Conservation (phyloP, 2,329 filamentous ascomycete genomes). For the Fusarium sp. region DNA sequence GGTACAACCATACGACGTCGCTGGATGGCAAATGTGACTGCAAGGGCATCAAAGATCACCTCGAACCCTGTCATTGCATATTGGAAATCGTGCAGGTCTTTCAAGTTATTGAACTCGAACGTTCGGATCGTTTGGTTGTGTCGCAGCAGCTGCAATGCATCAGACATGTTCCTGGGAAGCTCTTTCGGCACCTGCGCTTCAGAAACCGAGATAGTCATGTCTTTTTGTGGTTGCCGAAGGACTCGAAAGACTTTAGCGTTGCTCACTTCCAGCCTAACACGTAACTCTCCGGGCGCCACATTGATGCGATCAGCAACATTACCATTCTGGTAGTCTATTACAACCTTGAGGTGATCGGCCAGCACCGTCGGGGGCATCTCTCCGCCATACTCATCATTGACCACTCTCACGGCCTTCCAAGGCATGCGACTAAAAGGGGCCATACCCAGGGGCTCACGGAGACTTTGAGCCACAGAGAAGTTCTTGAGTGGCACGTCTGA, state of each 20-base stretch:
- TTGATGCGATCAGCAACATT: conserved; percentile 87
- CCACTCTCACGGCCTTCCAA: conserved; percentile 75
- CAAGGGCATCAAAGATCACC: conserved; percentile 78
- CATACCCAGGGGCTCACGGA: conserved; percentile 60
- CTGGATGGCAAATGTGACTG: conserved; percentile 80
- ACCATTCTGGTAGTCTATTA: conserved; percentile 79
- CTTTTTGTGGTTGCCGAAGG: conserved; percentile 77
- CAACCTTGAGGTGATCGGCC: conserved; percentile 78
- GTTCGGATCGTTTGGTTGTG: conserved; percentile 73
- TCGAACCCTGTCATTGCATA: conserved; percentile 80
- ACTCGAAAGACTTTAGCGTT: conserved; percentile 71
- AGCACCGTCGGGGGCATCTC: conserved; percentile 74
- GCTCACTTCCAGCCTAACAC: conserved; percentile 70
- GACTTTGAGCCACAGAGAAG: conserved; percentile 68
- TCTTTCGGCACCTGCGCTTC: conserved; percentile 72
- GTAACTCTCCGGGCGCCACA: conserved; percentile 77
- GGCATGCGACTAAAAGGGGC: conserved; percentile 60
- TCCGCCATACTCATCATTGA: conserved; percentile 73
- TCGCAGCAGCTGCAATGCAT: conserved; percentile 69
- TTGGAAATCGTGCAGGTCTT: conserved; percentile 82
- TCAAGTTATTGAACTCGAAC: conserved; percentile 71
- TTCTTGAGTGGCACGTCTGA: conserved; percentile 73
- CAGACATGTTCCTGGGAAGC: conserved; percentile 68
- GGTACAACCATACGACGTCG: conserved; percentile 88
- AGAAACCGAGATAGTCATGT: conserved; percentile 79